These are phyloP conservation scores for Neurospora sp. DNA, from an alignment of 495 filamentous ascomycete species.

Conservation along the genomic window DNA sequence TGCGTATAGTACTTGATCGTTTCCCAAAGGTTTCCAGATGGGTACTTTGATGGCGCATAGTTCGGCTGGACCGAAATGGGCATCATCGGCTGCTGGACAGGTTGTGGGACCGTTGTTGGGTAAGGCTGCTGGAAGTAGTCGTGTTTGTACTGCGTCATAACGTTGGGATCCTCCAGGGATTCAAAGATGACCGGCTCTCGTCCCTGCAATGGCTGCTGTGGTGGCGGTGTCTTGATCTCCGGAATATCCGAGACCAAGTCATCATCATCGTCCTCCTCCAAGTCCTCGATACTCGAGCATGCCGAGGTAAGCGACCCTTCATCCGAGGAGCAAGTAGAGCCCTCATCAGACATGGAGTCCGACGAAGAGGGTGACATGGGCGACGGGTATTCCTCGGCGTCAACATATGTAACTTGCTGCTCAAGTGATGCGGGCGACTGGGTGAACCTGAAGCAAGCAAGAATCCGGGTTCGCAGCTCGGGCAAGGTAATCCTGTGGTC, in stretches of 20 bases:
- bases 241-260: constrained; percentile 31
- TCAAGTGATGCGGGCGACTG: constrained; percentile 31
- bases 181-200: constrained; percentile 29
- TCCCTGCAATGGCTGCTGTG: constrained; percentile 15
- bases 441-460: constrained; percentile 70
- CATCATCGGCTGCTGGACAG: constrained; percentile 14
- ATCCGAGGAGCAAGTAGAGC: constrained; percentile 38
- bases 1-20: constrained; percentile 30
- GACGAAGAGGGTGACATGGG: constrained; percentile 32
- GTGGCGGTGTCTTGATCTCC: constrained; percentile 32
- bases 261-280: constrained; percentile 27
- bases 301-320: constrained; percentile 36
- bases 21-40: constrained; percentile 33
- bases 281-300: constrained; percentile 35
- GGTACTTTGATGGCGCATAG: constrained; percentile 26
- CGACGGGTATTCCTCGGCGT: constrained; percentile 31
- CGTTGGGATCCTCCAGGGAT: constrained; percentile 25
- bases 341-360: constrained; percentile 30
- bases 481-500: constrained; percentile 73
- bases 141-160: constrained; percentile 26
- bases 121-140: constrained; percentile 33
- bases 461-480: constrained; percentile 69
- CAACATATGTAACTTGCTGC: constrained; percentile 31
- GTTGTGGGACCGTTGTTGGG: constrained; percentile 10
- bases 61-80: constrained; percentile 16